Conservation (phyloP, 1,284 basidiomycete genomes). For the Quambalaria eucalypti region DNA sequence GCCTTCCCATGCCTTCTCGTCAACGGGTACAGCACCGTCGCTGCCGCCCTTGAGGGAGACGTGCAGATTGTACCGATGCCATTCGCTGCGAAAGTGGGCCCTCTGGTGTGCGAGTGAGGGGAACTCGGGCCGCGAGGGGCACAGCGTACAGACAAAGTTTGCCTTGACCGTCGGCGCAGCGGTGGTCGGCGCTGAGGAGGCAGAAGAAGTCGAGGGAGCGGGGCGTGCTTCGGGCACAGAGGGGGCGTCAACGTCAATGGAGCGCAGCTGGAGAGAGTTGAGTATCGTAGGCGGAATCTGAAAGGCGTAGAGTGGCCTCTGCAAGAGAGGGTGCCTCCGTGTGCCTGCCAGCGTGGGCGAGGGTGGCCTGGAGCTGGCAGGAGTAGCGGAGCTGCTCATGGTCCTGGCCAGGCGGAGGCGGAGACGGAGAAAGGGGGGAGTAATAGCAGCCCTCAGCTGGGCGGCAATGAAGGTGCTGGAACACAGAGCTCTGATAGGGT, state of each 20-base stretch:
- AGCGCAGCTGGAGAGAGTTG: conserved; percentile 30
- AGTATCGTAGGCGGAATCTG: conserved; percentile 40
- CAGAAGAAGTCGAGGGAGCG: neutral
- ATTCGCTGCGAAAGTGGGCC: conserved; percentile 82
- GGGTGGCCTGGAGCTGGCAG: neutral
- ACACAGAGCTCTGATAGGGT: too few relatives aligned
- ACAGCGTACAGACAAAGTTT: conserved; percentile 20
- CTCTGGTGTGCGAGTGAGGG: conserved; percentile 71
- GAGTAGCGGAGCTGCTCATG: too few relatives aligned
- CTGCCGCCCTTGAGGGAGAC: conserved; percentile 7
- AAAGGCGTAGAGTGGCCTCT: conserved; percentile 40
- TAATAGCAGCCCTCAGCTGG: too few relatives aligned
- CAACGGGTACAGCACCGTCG: neutral
- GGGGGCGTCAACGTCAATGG: conserved; percentile 2
- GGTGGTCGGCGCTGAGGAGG: neutral
- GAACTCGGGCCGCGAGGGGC: conserved; percentile 55
- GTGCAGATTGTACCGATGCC: conserved; percentile 97
- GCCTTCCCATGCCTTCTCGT: neutral
- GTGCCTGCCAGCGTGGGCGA: neutral
- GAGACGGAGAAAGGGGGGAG: too few relatives aligned
- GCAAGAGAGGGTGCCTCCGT: conserved; percentile 4
- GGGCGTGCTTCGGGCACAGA: neutral
- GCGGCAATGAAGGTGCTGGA: too few relatives aligned
- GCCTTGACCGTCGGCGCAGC: neutral
- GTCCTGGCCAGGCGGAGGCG: too few relatives aligned